Evolutionary conservation across 371 early-diverging fungal species (phyloP), one percentile per base, ranked within the genome.

Genomic region (Actinomortierella ambigua): DNA sequence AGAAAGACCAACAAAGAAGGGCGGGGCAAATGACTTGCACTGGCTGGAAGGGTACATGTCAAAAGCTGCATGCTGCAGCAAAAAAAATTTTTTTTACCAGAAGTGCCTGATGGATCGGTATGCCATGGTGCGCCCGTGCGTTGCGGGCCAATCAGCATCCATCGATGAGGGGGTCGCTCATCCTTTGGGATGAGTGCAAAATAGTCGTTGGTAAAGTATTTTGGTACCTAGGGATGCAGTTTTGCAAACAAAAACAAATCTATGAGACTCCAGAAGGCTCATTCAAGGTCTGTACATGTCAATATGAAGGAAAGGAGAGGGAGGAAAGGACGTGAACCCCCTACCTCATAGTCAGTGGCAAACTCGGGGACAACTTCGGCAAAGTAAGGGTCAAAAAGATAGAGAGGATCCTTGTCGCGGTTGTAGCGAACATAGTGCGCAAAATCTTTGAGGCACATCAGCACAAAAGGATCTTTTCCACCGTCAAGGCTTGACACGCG

Each of bases 71-170:
- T 29, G 11, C n/a, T 18, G 24, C 11, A 55, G 20, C 41, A 3
- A 42, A 23, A 34, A 9, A 15, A 14, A n/a, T 4, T 53, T n/a
- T 13, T 22, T 20, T 17, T 66, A 77, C 77, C 77, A 23, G 77
- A 77, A 6, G 77, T 77, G 22, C 77, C 77, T 6, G 75, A 62
- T 11, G 77, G 77, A 34, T 77, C 77, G 1, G 55, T 57, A 43
- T 77, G 77, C 77, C 77, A 77, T 0, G 77, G 62, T 8, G 77
- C 77, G 0, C 77, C 77, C 23, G 71, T 65, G 24, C 73, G 46
- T 40, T 59, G 62, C 0, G 77, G 75, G 3, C 77, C 77, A 29
- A 77, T 69, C 26, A 77, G 51, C 8, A 77, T 61, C 77, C 77
- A 77, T 18, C 77, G 61, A 34, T 62, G 73, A 3, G 77, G 75